Conservation (phyloP, 2,329 filamentous ascomycete genomes). For the Fusarium sp. region DNA sequence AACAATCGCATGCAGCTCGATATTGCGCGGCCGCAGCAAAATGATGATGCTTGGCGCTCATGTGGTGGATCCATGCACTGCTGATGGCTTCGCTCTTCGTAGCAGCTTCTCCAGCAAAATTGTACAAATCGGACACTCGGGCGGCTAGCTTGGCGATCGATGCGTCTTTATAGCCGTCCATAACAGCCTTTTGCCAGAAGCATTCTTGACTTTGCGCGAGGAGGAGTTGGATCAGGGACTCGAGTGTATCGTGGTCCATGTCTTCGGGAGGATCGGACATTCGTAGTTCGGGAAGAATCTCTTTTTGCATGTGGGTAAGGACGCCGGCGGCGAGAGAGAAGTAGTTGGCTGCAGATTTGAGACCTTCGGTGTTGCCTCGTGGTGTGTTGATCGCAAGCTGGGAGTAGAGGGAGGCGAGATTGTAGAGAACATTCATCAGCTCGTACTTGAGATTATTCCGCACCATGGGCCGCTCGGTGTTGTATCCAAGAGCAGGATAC, state of each 20-base stretch:
- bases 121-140: conserved; percentile 90
- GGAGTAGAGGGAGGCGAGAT: conserved; percentile 92
- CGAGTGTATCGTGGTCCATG: conserved; percentile 90
- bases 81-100: conserved; percentile 91
- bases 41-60: conserved; percentile 96
- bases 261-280: conserved; percentile 88
- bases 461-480: conserved; percentile 77
- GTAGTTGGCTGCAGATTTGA: conserved; percentile 90
- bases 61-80: conserved; percentile 97
- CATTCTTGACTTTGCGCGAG: conserved; percentile 96
- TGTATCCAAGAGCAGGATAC: conserved; percentile 94
- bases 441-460: conserved; percentile 81
- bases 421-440: conserved; percentile 91
- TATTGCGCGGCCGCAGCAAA: conserved; percentile 97
- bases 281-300: conserved; percentile 84
- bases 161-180: conserved; percentile 91
- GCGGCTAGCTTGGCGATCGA: conserved; percentile 92
- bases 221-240: conserved; percentile 84
- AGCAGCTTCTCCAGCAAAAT: conserved; percentile 83
- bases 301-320: conserved; percentile 79
- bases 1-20: conserved; percentile 86
- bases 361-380: conserved; percentile 80
- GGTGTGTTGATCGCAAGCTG: conserved; percentile 88
- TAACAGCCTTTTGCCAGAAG: conserved; percentile 97
- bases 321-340: conserved; percentile 90